Percentiles rank a stretch among this genome's conserved stretches.
Evolutionary conservation across 257 asterid species (phyloP).

Genomic region (Pogostemon cablin): DNA sequence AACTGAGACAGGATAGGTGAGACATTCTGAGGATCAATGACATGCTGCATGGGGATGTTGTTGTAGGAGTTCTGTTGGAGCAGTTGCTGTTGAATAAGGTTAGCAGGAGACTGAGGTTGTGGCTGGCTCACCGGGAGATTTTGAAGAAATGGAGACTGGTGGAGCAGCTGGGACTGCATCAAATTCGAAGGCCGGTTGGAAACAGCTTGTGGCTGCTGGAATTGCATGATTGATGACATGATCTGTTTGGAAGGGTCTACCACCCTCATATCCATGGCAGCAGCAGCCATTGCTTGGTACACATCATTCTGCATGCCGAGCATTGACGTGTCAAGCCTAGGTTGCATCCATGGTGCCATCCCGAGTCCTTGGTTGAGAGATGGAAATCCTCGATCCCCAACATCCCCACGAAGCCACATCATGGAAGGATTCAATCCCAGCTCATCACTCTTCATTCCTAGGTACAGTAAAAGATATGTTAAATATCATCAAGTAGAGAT

Average conservation of each 20-base stretch:
- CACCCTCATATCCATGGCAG: slow-evolving; percentile 59
- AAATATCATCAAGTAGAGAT: no score
- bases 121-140: slow-evolving; percentile 40
- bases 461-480: slow-evolving; percentile 5
- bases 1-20: slow-evolving; percentile 42
- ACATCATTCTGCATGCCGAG: slow-evolving; percentile 62
- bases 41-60: slow-evolving; percentile 43
- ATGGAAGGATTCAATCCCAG: slow-evolving; percentile 63
- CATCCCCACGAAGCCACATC: slow-evolving; percentile 64
- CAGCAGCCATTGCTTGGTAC: slow-evolving; percentile 76
- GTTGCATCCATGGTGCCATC: slow-evolving; percentile 68
- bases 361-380: slow-evolving; percentile 70
- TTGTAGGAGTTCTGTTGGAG: slow-evolving; percentile 55
- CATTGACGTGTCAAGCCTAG: slow-evolving; percentile 49
- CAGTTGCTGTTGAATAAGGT: slow-evolving; percentile 54
- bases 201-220: slow-evolving; percentile 51
- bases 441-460: slow-evolving; percentile 64
- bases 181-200: slow-evolving; percentile 34
- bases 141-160: slow-evolving; percentile 50
- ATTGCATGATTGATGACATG: slow-evolving; percentile 50
- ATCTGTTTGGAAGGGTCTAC: slow-evolving; percentile 62
- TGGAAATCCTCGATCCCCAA: slow-evolving; percentile 50
- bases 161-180: slow-evolving; percentile 50
- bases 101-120: slow-evolving; percentile 41
- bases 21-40: slow-evolving; percentile 40